phyloP scores from a whole-genome alignment of 164 flowering plant species.

The Chimonanthus praecox region DNA sequence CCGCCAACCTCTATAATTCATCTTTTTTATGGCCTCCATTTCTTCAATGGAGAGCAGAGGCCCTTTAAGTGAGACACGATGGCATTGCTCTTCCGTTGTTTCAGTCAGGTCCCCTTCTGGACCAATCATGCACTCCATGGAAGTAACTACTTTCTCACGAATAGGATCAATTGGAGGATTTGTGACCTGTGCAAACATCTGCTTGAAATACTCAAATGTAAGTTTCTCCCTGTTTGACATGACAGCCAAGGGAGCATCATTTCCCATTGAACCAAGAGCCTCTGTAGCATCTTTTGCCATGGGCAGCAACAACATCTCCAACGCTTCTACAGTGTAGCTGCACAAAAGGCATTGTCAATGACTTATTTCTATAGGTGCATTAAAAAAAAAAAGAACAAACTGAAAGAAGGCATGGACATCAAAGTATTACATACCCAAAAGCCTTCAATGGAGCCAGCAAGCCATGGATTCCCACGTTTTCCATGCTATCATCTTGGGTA shows the following conservation, averaged over 20 bases:
- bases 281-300: conserved; percentile 98
- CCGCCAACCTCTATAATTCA: conserved; percentile 91
- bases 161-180: conserved; percentile 99
- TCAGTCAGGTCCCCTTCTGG: conserved; percentile 97
- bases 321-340: conserved; percentile 89
- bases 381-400: background rate
- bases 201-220: conserved; percentile 95
- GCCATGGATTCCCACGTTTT: conserved; percentile 85
- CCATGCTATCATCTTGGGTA: conserved; percentile 54
- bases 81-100: conserved; percentile 91
- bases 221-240: conserved; percentile 96
- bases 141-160: conserved; percentile 96
- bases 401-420: background rate
- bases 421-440: conserved; percentile 63
- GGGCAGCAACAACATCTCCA: conserved; percentile 93
- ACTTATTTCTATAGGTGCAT: background rate
- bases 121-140: conserved; percentile 98
- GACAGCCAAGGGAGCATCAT: conserved; percentile 97
- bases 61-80: conserved; percentile 88
- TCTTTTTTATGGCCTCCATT: conserved; percentile 87
- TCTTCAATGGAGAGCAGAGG: conserved; percentile 77
- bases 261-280: conserved; percentile 99
- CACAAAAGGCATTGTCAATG: conserved; percentile 7
- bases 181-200: conserved; percentile 99
- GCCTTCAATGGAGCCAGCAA: conserved; percentile 87